A percentile compares a stretch with the other conserved stretches of the same genome.
Evolutionary conservation across 768 basidiomycete genomes (phyloP).

Genomic region (Exsudoporus frostii): DNA sequence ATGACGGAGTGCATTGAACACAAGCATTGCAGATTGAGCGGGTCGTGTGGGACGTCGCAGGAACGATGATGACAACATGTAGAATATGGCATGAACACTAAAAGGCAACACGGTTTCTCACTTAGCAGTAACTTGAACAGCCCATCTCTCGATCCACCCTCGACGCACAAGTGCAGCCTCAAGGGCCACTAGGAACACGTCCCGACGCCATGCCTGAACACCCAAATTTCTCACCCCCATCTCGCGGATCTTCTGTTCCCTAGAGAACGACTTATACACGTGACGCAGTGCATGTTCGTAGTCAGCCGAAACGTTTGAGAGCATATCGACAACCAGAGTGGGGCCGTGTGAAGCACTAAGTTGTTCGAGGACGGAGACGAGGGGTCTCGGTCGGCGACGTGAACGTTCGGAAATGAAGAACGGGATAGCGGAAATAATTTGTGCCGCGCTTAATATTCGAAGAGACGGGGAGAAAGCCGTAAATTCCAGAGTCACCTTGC

Average conservation of each 20-base stretch:
- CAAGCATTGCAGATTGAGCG: neutral
- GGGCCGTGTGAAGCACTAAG: slow-evolving; percentile 28
- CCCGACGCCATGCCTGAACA: slow-evolving; percentile 42
- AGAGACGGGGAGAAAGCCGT: slow-evolving; percentile 39
- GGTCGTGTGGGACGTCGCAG: too few species aligned
- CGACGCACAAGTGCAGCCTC: slow-evolving; percentile 49
- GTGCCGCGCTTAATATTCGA: slow-evolving; percentile 33
- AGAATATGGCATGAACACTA: neutral
- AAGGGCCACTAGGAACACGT: slow-evolving; percentile 46
- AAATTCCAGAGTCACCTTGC: slow-evolving; percentile 31
- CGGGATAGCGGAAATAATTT: slow-evolving; percentile 43
- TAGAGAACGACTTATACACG: slow-evolving; percentile 5
- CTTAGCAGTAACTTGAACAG: slow-evolving; percentile 21
- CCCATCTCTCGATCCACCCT: slow-evolving; percentile 48
- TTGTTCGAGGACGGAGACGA: slow-evolving; percentile 37
- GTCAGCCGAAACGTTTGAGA: slow-evolving; percentile 40
- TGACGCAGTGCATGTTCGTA: slow-evolving; percentile 21
- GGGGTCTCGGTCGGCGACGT: slow-evolving; percentile 35
- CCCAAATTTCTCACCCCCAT: slow-evolving; percentile 24
- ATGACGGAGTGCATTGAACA: neutral
- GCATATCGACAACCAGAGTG: slow-evolving; percentile 30
- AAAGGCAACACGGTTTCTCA: slow-evolving; percentile 1
- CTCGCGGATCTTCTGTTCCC: slow-evolving; percentile 13
- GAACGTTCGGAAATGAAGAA: slow-evolving; percentile 36
- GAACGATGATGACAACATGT: neutral